A percentile compares a stretch with the other conserved stretches of the same genome.
These are phyloP conservation scores for Alternaria burnsii DNA, from an alignment of 2,329 filamentous ascomycete species.

Conservation along the genomic window DNA sequence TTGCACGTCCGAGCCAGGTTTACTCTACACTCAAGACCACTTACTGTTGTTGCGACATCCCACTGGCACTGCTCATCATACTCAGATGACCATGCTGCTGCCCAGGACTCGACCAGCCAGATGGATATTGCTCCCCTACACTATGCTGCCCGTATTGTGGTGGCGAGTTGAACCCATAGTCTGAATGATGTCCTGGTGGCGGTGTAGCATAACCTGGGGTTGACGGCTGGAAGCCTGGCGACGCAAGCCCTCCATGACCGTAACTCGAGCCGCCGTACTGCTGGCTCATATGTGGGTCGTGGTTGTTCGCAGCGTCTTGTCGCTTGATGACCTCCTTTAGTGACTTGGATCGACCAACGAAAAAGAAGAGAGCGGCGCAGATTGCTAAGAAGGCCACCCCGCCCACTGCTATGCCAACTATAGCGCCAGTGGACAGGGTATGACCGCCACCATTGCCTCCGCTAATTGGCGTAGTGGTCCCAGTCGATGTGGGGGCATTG, in stretches of 20 bases:
- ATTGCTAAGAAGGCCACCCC: slow-evolving; percentile 68
- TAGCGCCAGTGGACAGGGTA: slow-evolving; percentile 51
- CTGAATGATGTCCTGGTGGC: slow-evolving; percentile 18
- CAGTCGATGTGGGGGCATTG: slow-evolving; percentile 17
- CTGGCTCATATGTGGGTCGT: slow-evolving; percentile 10
- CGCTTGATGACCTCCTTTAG: slow-evolving; percentile 36
- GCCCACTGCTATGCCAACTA: slow-evolving; percentile 67
- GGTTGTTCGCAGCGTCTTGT: slow-evolving; percentile 7
- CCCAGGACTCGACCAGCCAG: slow-evolving; percentile 31
- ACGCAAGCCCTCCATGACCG: slow-evolving; percentile 16
- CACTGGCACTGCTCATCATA: slow-evolving; percentile 27
- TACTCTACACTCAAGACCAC: slow-evolving; percentile 4
- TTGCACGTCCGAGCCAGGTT: neutral
- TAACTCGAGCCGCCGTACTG: slow-evolving; percentile 7
- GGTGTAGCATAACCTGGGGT: slow-evolving; percentile 15
- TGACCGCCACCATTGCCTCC: slow-evolving; percentile 4
- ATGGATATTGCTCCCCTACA: slow-evolving; percentile 33
- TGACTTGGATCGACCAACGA: slow-evolving; percentile 61
- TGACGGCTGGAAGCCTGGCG: slow-evolving; percentile 8
- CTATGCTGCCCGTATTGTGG: slow-evolving; percentile 38
- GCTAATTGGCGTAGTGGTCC: slow-evolving; percentile 5
- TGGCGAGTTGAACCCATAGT: slow-evolving; percentile 23
- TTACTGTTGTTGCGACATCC: slow-evolving; percentile 38
- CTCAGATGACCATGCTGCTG: slow-evolving; percentile 29
- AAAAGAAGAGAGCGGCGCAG: slow-evolving; percentile 70